phyloP scores from a whole-genome alignment of 164 flowering plant species.

The Aristolochia californica region DNA sequence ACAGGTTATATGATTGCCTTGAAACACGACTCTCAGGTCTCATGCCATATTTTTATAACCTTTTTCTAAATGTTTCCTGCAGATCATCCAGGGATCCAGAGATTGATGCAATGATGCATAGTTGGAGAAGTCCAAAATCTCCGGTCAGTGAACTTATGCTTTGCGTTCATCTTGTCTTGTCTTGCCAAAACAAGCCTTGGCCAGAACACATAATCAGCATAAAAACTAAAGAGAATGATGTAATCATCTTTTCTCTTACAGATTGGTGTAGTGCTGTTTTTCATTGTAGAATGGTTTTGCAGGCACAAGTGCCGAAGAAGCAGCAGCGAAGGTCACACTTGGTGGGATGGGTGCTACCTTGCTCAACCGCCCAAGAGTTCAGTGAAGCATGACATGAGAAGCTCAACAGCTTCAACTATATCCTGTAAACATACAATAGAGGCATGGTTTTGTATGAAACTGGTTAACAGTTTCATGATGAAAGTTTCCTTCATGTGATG shows the following conservation, averaged over 20 bases:
- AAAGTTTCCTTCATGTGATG: too few relatives aligned
- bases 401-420: too few relatives aligned
- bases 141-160: slow-evolving; percentile 34
- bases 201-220: not conserved
- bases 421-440: too few relatives aligned
- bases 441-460: too few relatives aligned
- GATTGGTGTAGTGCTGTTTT: not conserved
- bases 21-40: not conserved
- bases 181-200: too few relatives aligned
- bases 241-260: too few relatives aligned
- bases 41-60: not conserved
- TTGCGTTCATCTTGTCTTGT: not conserved
- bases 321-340: slow-evolving; percentile 23
- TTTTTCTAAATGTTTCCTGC: slow-evolving; percentile 9
- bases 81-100: slow-evolving; percentile 24
- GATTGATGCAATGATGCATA: slow-evolving; percentile 22
- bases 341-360: slow-evolving; percentile 39
- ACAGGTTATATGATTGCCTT: not conserved
- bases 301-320: slow-evolving; percentile 37
- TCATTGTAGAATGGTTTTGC: not conserved
- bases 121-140: slow-evolving; percentile 50
- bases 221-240: not conserved
- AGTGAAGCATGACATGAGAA: not conserved
- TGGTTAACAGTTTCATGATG: too few relatives aligned
- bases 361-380: slow-evolving; percentile 24